phyloP scores from a whole-genome alignment of 2,329 filamentous ascomycete species.

The Colletotrichum echinochloae region DNA sequence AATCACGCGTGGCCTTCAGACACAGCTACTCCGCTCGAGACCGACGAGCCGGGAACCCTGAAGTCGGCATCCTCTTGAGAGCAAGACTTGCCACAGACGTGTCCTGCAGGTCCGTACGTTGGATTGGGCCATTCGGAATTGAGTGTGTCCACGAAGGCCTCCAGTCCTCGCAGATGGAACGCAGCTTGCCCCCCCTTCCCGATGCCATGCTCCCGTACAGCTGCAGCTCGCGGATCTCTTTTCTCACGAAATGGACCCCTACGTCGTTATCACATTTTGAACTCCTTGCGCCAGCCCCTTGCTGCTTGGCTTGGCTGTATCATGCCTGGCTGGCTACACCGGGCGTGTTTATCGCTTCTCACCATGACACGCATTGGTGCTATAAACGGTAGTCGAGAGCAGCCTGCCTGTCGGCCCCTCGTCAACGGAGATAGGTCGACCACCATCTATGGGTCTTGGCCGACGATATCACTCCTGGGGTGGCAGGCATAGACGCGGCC shows the following conservation, averaged over 20 bases:
- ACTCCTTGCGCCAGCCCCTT: conserved; percentile 5
- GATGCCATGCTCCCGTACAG: neutral
- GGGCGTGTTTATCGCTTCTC: conserved; percentile 5
- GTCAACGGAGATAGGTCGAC: neutral
- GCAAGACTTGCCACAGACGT: conserved; percentile 12
- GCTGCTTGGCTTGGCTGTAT: neutral
- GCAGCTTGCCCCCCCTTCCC: neutral
- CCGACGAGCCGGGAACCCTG: conserved; percentile 1
- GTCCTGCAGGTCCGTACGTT: neutral
- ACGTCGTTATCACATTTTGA: neutral
- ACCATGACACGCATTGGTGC: neutral
- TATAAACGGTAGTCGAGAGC: neutral
- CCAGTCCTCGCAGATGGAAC: neutral
- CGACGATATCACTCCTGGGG: conserved; percentile 8
- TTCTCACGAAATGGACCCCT: neutral
- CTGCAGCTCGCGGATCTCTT: conserved; percentile 24
- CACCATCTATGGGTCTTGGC: conserved; percentile 9
- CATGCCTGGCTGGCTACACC: conserved; percentile 16
- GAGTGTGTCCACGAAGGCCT: neutral
- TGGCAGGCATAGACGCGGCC: neutral
- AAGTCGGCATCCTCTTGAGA: neutral
- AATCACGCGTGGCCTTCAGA: conserved; percentile 19
- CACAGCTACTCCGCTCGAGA: neutral
- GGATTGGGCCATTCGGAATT: neutral
- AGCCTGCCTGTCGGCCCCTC: conserved; percentile 2